These are phyloP conservation scores for Ceratocystis smalleyi DNA, from an alignment of 2,329 filamentous ascomycete genomes.

Conservation along the genomic window DNA sequence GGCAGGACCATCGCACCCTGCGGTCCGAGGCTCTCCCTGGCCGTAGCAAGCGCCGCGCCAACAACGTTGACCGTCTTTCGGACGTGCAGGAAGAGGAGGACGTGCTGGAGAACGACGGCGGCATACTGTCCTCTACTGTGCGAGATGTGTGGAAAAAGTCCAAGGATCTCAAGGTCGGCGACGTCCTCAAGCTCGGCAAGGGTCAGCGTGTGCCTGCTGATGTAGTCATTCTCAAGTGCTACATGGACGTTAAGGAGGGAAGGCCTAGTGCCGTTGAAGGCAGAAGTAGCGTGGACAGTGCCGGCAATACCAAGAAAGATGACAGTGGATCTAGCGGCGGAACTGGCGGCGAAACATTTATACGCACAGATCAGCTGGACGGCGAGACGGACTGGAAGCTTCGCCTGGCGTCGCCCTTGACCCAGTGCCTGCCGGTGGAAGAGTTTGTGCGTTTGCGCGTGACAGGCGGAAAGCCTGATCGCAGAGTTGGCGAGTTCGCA, in stretches of 20 bases:
- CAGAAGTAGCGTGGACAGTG: conserved; percentile 19
- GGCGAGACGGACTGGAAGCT: conserved; percentile 99
- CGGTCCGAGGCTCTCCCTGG: conserved; percentile 29
- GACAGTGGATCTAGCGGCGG: conserved; percentile 22
- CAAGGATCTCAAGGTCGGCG: conserved; percentile 78
- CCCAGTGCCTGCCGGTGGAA: conserved; percentile 57
- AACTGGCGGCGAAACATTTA: conserved; percentile 77
- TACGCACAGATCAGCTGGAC: conserved; percentile 90
- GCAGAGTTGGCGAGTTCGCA: conserved; percentile 84
- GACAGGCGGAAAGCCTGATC: conserved; percentile 78
- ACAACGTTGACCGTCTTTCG: conserved; percentile 30
- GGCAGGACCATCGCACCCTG: conserved; percentile 21
- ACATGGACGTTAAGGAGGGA: conserved; percentile 21
- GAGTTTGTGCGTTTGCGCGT: conserved; percentile 58
- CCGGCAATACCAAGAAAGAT: conserved; percentile 24
- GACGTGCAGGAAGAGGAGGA: conserved; percentile 59
- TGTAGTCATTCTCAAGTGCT: conserved; percentile 80
- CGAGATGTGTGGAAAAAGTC: conserved; percentile 66
- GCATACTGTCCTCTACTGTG: conserved; percentile 34
- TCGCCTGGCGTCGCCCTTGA: conserved; percentile 69
- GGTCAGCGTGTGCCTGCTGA: conserved; percentile 90
- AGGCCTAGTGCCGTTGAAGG: conserved; percentile 20
- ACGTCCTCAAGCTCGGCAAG: conserved; percentile 84
- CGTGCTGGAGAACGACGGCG: conserved; percentile 30
- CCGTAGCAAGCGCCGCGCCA: conserved; percentile 14